Percentiles rank a stretch among this genome's conserved stretches.
Conservation (phyloP, 2,329 filamentous ascomycete species). For the Pseudogymnoascus sp. region DNA sequence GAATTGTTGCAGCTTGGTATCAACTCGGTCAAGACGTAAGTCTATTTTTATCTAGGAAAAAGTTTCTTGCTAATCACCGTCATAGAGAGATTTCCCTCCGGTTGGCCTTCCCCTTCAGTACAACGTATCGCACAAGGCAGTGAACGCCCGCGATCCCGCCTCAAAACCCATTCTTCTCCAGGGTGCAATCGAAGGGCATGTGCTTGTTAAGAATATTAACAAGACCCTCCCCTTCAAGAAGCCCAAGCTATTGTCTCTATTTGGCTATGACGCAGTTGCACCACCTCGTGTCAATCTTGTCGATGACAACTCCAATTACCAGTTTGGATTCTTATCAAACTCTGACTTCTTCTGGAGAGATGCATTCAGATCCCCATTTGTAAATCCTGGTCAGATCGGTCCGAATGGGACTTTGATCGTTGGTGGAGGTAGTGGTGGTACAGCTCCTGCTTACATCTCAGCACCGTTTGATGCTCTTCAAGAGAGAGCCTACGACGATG, state of each 20-base stretch:
- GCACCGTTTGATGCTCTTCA: conserved; percentile 49
- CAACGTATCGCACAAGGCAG: conserved; percentile 39
- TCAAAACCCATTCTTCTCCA: conserved; percentile 42
- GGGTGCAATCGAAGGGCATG: conserved; percentile 55
- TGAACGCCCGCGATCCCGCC: conserved; percentile 47
- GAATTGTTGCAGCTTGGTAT: conserved; percentile 50
- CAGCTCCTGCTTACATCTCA: conserved; percentile 38
- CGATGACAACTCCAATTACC: conserved; percentile 59
- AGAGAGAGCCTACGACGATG: conserved; percentile 44
- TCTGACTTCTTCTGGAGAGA: conserved; percentile 54
- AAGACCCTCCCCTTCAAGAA: conserved; percentile 48
- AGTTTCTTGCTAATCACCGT: conserved; percentile 21
- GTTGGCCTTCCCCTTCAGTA: conserved; percentile 44
- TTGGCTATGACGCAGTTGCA: conserved; percentile 47
- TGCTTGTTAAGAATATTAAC: conserved; percentile 59
- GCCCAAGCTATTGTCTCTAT: conserved; percentile 46
- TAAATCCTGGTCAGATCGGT: conserved; percentile 28
- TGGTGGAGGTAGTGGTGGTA: conserved; percentile 42
- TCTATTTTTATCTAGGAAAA: conserved; percentile 48
- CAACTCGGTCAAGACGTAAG: conserved; percentile 47
- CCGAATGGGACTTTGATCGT: conserved; percentile 40
- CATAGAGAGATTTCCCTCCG: conserved; percentile 38
- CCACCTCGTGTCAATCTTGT: conserved; percentile 21
- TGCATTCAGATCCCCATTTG: conserved; percentile 20
- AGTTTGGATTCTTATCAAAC: neutral